Base-by-base conservation (phyloP, 2,329 filamentous ascomycete genomes). In the Helminthosporium solani region DNA sequence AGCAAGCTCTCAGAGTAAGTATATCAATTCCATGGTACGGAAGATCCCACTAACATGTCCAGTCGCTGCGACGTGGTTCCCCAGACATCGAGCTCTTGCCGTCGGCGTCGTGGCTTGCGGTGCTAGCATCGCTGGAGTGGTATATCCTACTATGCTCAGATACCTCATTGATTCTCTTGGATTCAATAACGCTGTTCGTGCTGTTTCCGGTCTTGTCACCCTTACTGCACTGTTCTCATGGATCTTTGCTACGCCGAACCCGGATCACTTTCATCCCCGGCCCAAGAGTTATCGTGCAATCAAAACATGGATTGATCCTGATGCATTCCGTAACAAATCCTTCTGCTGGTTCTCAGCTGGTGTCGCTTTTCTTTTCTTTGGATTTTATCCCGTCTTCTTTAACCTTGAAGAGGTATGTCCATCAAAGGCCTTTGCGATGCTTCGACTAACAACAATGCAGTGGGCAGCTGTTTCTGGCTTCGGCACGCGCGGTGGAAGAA, bases 301-400 rank as follows among this genome's bases (percentile, higher is more conserved):
- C n/a, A 53, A 55, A 7, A 70, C 72, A 7, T 75, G 72, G 72
- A 60, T 76, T 20, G 76, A 78, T 46, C 65, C 57, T 1, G 60
- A 71, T 18, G 76, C 75, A 0, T 74, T 78, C 56, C 55, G 53
- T 25, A 72, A 75, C 58, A 61, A 59, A 18, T 59, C 74, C 2
- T 78, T 72, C 52, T 61, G 58, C 44, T 76, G 70, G 66, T 73
- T 76, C 49, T 70, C 70, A 18, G 71, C 70, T 2, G 64, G 70
- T 4, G 71, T 78, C n/a, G 65, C 69, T 1, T 73, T 75, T 50
- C 63, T 78, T 37, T 78, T 78, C 65, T 70, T 78, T 39, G 76
- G 76, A 18, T 78, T 78, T 57, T 78, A 78, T 49, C 71, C 74
- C 2, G 63, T 79, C 16, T 78, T 78, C 63, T 78, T 78, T 67